Conservation (phyloP, 2,329 filamentous ascomycete species). For the Alternaria longipes region DNA sequence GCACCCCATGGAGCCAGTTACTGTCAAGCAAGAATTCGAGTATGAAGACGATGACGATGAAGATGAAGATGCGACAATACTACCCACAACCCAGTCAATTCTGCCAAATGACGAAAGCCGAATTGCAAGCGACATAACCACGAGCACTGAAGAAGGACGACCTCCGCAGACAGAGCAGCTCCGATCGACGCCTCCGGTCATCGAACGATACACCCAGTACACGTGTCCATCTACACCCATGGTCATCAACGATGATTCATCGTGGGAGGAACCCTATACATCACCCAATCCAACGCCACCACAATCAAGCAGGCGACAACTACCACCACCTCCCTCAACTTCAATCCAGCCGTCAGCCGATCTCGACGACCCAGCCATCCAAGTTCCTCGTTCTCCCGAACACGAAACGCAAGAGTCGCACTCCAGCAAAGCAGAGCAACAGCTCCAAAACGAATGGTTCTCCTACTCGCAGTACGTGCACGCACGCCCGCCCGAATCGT, state of each 20-base stretch:
- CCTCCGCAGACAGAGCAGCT: conserved; percentile 10
- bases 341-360: conserved; percentile 23
- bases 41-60: conserved; percentile 2
- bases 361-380: conserved; percentile 31
- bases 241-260: conserved; percentile 34
- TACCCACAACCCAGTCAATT: not conserved
- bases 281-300: conserved; percentile 15
- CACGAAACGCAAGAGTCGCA: conserved; percentile 39
- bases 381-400: conserved; percentile 34
- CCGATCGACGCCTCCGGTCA: conserved; percentile 23
- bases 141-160: not conserved
- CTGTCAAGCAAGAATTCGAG: conserved; percentile 10
- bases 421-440: conserved; percentile 46
- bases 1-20: not conserved
- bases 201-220: conserved; percentile 19
- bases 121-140: not conserved
- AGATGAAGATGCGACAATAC: not conserved
- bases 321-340: conserved; percentile 5
- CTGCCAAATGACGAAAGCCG: not conserved
- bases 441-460: conserved; percentile 43
- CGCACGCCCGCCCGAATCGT: conserved; percentile 25
- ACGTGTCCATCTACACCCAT: conserved; percentile 38
- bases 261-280: conserved; percentile 22
- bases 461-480: conserved; percentile 45
- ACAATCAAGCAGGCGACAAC: not conserved